phyloP scores from a whole-genome alignment of 768 basidiomycete species.

The Holtermanniella nyarrowii region DNA sequence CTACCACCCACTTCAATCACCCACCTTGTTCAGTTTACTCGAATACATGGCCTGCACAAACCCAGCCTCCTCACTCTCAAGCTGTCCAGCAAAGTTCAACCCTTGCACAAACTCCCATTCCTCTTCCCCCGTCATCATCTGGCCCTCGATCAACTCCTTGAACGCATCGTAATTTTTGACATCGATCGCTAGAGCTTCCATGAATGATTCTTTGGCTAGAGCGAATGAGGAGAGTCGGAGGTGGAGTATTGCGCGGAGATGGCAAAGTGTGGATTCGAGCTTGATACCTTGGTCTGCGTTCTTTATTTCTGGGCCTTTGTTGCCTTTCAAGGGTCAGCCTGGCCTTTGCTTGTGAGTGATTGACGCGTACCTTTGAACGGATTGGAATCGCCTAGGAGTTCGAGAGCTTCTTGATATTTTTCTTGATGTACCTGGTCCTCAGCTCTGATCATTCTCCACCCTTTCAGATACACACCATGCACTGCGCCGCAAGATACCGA shows the following conservation, averaged over 20 bases:
- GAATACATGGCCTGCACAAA: constrained; percentile 91
- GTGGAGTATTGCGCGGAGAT: constrained; percentile 85
- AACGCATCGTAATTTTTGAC: constrained; percentile 97
- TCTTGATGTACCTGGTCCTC: constrained; percentile 70
- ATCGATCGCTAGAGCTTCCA: constrained; percentile 88
- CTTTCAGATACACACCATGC: constrained; percentile 51
- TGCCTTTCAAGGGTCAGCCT: constrained; percentile 39
- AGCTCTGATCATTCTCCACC: constrained; percentile 7
- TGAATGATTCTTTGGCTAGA: constrained; percentile 84
- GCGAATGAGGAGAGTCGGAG: constrained; percentile 83
- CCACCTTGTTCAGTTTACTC: constrained; percentile 69
- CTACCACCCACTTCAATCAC: neutral
- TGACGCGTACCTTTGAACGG: constrained; percentile 66
- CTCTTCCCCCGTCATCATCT: constrained; percentile 95
- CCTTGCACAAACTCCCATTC: constrained; percentile 94
- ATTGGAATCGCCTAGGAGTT: constrained; percentile 86
- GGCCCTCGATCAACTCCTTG: constrained; percentile 74
- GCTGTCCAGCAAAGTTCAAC: constrained; percentile 67
- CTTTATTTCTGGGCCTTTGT: constrained; percentile 59
- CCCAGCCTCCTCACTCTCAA: constrained; percentile 69
- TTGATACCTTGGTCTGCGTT: constrained; percentile 92
- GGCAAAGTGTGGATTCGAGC: constrained; percentile 97
- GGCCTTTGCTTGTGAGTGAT: constrained; percentile 12
- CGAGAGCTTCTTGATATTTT: constrained; percentile 81
- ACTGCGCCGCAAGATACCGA: constrained; percentile 91